Base-by-base conservation (phyloP, 2,329 filamentous ascomycete species). In the Ilyonectria destructans region DNA sequence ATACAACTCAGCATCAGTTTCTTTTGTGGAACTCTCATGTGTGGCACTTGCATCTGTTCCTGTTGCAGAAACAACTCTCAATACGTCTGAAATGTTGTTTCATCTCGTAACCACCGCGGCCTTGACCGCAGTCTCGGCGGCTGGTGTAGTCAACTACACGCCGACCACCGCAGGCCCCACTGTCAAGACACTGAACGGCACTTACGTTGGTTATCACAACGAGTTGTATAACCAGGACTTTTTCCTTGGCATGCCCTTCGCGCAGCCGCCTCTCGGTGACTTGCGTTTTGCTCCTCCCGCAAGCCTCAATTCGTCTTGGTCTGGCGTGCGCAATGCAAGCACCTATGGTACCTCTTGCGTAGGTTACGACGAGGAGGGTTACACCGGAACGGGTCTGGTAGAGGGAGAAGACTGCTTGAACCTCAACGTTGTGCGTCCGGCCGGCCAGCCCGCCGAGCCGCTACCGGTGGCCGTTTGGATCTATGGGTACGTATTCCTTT, bases 181-280 rank as follows among this genome's bases (percentile, higher is more conserved):
- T 52, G 75, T 69, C n/a, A 62, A 64, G 23, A 75, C 73, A 0
- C 7, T 71, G 5, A 77, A 77, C 33, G 75, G 75, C n/a, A 77
- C 74, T 1, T 77, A 77, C 23, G 35, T 64, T 8, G 82, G 82
- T 9, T n/a, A n/a, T n/a, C n/a, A n/a, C n/a, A n/a, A n/a, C n/a
- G n/a, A n/a, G n/a, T n/a, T n/a, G 69, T 75, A 2, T 71, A 81
- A 71, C 2, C 82, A 84, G 58, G 81, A 83, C 62, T 79, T 69
- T 21, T 84, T 84, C 62, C 70, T 84, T 1, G 82, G 82, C 5
- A 80, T 83, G 3, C 81, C 81, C 1, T 83, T 79, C 46, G 82
- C 82, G 5, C 80, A 83, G 56, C 78, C 81, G 7, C 81, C 82
- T 1, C 65, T 79, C 8, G 80, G 79, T 1, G 60, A 76, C 2